Conservation (phyloP, 306 rosid genomes). For the Myrica gale region DNA sequence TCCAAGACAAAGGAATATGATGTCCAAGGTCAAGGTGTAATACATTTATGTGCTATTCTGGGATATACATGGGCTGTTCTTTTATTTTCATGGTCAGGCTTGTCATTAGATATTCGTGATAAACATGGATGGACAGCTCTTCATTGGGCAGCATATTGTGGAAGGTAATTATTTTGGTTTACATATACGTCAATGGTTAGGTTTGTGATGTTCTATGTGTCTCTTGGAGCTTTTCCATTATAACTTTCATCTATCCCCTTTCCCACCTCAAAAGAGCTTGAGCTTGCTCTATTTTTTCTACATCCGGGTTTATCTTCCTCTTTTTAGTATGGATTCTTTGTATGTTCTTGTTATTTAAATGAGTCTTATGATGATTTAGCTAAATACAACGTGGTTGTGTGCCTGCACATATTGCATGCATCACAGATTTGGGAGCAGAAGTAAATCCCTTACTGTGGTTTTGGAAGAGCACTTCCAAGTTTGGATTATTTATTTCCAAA, state of each 20-base stretch:
- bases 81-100: slow-evolving; percentile 74
- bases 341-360: slow-evolving; percentile 16
- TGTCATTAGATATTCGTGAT: slow-evolving; percentile 88
- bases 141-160: slow-evolving; percentile 93
- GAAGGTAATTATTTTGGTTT: slow-evolving; percentile 50
- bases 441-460: not conserved
- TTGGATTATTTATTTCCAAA: not conserved
- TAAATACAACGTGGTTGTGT: not conserved
- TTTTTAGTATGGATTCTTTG: slow-evolving; percentile 17
- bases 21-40: slow-evolving; percentile 78
- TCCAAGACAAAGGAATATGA: slow-evolving; percentile 64
- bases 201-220: slow-evolving; percentile 16
- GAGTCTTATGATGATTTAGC: not conserved
- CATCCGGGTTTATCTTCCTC: not conserved
- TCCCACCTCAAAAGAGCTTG: not conserved
- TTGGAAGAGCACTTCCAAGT: not conserved
- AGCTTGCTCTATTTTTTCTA: not conserved
- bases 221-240: not conserved
- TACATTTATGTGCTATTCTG: slow-evolving; percentile 86
- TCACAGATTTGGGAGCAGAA: not conserved
- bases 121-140: slow-evolving; percentile 96
- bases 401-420: not conserved
- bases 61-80: slow-evolving; percentile 83
- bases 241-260: not conserved
- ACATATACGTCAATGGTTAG: slow-evolving; percentile 17